phyloP scores from a whole-genome alignment of 495 filamentous ascomycete species.

The Talaromyces liani region DNA sequence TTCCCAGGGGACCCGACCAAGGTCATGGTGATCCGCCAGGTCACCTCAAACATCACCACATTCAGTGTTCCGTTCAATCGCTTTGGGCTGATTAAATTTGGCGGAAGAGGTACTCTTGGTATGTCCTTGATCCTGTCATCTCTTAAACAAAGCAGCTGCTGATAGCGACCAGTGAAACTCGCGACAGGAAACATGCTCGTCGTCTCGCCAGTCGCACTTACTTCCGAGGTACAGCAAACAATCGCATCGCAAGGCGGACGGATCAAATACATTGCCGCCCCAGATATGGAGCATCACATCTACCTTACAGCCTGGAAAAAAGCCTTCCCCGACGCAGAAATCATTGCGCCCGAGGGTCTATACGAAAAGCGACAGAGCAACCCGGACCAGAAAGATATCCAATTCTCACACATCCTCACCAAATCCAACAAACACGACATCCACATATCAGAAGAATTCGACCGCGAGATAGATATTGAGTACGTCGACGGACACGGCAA shows the following conservation, averaged over 20 bases:
- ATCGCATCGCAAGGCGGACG: constrained; percentile 59
- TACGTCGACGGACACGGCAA: constrained; percentile 74
- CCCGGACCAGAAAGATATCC: constrained; percentile 56
- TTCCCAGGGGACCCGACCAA: constrained; percentile 60
- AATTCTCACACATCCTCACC: constrained; percentile 63
- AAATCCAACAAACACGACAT: constrained; percentile 42
- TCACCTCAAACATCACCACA: constrained; percentile 73
- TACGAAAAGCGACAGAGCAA: constrained; percentile 71
- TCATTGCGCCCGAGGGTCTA: constrained; percentile 81
- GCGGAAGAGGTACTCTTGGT: constrained; percentile 83
- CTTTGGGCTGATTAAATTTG: constrained; percentile 72
- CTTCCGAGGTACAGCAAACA: constrained; percentile 63
- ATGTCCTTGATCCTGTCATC: constrained; percentile 15
- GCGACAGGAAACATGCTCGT: constrained; percentile 71
- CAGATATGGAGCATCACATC: constrained; percentile 90
- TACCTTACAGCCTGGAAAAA: constrained; percentile 76
- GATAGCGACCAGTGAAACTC: constrained; percentile 54
- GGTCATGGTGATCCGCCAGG: constrained; percentile 79
- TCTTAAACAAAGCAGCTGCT: background rate
- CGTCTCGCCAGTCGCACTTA: constrained; percentile 84
- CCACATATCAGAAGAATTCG: constrained; percentile 68
- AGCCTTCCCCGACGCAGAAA: constrained; percentile 66
- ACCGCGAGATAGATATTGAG: constrained; percentile 78
- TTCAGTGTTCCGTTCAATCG: constrained; percentile 80
- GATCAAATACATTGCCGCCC: constrained; percentile 77